These are phyloP conservation scores for Dictyostelium citrinum DNA, from an alignment of 78 protist genomes.

Conservation along the genomic window DNA sequence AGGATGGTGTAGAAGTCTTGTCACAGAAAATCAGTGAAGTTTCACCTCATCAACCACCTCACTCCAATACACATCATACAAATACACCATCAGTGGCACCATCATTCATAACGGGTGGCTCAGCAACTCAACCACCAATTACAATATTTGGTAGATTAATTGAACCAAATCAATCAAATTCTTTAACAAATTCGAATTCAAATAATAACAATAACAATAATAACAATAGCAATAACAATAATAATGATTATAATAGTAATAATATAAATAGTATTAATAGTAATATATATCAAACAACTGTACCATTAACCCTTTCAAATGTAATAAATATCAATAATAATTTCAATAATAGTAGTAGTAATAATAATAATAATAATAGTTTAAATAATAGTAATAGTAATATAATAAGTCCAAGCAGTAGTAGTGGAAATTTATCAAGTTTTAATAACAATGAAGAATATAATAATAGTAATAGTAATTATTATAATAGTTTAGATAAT, in stretches of 20 bases:
- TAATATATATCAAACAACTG: background rate
- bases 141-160: background rate
- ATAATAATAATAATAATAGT: background rate
- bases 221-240: background rate
- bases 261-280: background rate
- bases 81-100: background rate
- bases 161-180: background rate
- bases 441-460: background rate
- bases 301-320: conserved; percentile 4
- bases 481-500: background rate
- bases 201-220: no score
- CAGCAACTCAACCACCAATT: background rate
- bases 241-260: background rate
- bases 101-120: background rate
- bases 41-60: conserved; percentile 7
- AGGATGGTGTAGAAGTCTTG: conserved; percentile 45
- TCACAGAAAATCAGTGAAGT: conserved; percentile 23
- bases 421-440: background rate
- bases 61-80: background rate
- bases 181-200: background rate
- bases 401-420: background rate
- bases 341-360: background rate
- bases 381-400: background rate
- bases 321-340: background rate
- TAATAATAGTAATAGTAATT: background rate